phyloP scores from a whole-genome alignment of 805 yeast genomes.

The Cyberlindnera xishuangbannaensis region DNA sequence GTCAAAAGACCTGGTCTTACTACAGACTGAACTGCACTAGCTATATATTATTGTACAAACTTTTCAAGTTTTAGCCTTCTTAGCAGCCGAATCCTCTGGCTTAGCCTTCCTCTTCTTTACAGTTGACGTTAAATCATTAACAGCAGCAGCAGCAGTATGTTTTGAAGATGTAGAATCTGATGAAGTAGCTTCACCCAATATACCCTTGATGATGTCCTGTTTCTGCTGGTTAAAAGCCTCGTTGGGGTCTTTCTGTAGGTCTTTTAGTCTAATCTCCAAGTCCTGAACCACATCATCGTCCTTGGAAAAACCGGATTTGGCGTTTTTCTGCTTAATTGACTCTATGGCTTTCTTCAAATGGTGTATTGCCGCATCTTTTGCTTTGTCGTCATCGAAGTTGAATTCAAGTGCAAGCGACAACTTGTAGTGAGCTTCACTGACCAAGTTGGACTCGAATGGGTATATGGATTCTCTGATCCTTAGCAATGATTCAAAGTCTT shows the following conservation, averaged over 20 bases:
- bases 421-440: conserved; percentile 79
- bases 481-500: conserved; percentile 58
- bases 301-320: conserved; percentile 30
- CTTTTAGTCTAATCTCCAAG: conserved; percentile 49
- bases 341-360: conserved; percentile 50
- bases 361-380: conserved; percentile 45
- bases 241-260: conserved; percentile 46
- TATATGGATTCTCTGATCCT: conserved; percentile 46
- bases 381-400: conserved; percentile 43
- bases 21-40: no score
- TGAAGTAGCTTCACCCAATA: conserved; percentile 41
- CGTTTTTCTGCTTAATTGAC: conserved; percentile 31
- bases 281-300: conserved; percentile 47
- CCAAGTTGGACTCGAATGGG: conserved; percentile 44
- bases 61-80: conserved; percentile 16
- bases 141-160: conserved; percentile 27
- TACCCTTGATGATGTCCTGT: conserved; percentile 47
- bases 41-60: not conserved
- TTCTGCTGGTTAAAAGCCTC: conserved; percentile 45
- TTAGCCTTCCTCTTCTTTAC: conserved; percentile 49
- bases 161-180: conserved; percentile 23
- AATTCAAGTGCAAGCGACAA: conserved; percentile 76
- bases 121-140: conserved; percentile 58
- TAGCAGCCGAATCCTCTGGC: conserved; percentile 5
- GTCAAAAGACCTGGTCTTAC: no score